Conservation (phyloP, 2,329 filamentous ascomycete genomes). For the Arthrocladium fulminans region DNA sequence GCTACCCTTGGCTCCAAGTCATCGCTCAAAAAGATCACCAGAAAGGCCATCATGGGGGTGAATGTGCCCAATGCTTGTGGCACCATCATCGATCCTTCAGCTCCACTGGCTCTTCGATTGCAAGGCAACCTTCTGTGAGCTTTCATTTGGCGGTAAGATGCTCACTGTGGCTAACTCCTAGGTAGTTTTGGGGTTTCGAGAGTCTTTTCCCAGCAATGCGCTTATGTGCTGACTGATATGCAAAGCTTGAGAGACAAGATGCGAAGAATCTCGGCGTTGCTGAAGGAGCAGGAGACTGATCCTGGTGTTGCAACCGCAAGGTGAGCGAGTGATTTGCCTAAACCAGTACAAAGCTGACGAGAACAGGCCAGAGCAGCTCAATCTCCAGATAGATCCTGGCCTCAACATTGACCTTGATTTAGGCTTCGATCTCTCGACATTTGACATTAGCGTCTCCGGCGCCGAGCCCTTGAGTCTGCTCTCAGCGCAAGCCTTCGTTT, state of each 20-base stretch:
- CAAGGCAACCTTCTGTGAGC: constrained; percentile 75
- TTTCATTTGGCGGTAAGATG: background rate
- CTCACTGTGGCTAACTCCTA: constrained; percentile 14
- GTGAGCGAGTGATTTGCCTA: constrained; percentile 42
- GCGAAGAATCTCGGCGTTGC: constrained; percentile 53
- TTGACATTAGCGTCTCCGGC: constrained; percentile 38
- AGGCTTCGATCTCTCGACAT: constrained; percentile 43
- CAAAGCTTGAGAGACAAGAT: constrained; percentile 68
- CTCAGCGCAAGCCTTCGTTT: constrained; percentile 27
- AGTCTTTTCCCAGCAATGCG: constrained; percentile 79
- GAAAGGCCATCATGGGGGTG: constrained; percentile 81
- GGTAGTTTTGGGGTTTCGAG: constrained; percentile 65
- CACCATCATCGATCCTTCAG: constrained; percentile 76
- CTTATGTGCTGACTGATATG: constrained; percentile 73
- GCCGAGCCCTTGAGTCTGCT: too few species aligned
- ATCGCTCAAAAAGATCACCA: constrained; percentile 61
- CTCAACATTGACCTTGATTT: constrained; percentile 62
- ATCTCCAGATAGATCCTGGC: constrained; percentile 71
- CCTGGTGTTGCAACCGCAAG: constrained; percentile 60
- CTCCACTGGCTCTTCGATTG: constrained; percentile 79
- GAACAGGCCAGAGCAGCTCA: constrained; percentile 63
- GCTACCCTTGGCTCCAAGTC: constrained; percentile 75
- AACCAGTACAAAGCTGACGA: background rate
- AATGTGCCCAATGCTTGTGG: constrained; percentile 78
- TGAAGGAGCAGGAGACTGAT: constrained; percentile 56